A percentile compares a stretch with the other conserved stretches of the same genome.
Conservation (phyloP, 257 asterid genomes). For the Solanum pinnatisectum region DNA sequence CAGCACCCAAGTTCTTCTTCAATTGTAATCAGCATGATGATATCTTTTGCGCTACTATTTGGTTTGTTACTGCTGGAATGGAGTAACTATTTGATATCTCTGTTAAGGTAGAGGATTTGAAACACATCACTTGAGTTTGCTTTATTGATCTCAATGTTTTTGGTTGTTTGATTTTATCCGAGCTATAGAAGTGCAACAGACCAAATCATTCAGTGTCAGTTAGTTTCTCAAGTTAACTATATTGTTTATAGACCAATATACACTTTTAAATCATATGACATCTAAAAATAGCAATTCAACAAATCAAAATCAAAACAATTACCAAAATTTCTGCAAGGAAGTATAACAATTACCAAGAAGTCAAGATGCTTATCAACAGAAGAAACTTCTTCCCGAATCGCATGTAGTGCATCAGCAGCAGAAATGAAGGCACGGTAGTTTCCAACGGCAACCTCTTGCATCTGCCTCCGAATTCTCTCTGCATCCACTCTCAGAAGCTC, state of each 20-base stretch:
- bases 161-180: not conserved
- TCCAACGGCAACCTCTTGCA: slow-evolving; percentile 98
- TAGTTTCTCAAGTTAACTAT: not conserved
- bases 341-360: slow-evolving; percentile 45
- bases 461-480: slow-evolving; percentile 94
- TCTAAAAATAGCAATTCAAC: not conserved
- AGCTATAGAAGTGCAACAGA: not conserved
- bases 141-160: not conserved
- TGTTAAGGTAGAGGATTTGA: not conserved
- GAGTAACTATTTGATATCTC: not conserved
- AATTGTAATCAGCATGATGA: not conserved
- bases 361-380: slow-evolving; percentile 83
- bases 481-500: slow-evolving; percentile 90
- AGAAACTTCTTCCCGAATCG: slow-evolving; percentile 76
- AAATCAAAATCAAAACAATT: not conserved
- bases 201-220: not conserved
- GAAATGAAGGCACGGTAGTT: slow-evolving; percentile 86
- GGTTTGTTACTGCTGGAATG: not conserved
- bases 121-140: not conserved
- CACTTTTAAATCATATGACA: not conserved
- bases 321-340: not conserved
- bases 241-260: not conserved
- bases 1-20: not conserved
- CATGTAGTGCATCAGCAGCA: slow-evolving; percentile 85
- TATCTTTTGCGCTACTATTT: not conserved